Evolutionary conservation across 495 filamentous ascomycete species (phyloP).

Genomic region (Hypomontagnella submonticulosa): DNA sequence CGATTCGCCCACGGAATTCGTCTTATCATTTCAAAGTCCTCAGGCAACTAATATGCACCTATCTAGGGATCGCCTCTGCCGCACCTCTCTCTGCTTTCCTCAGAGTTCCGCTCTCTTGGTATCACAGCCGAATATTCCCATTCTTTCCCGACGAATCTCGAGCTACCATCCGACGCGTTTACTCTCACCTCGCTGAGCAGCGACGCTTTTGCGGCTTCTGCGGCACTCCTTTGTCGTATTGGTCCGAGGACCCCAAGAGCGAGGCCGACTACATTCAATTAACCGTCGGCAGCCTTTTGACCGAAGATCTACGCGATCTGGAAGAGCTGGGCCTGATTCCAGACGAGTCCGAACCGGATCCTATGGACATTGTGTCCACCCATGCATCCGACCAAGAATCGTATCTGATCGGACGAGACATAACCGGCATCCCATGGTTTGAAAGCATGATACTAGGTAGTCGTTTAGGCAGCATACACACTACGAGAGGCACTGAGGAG

Average conservation of each 20-base stretch:
- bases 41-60: slow-evolving; percentile 11
- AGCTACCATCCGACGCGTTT: slow-evolving; percentile 74
- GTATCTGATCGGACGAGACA: slow-evolving; percentile 51
- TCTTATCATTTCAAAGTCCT: slow-evolving; percentile 14
- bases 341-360: slow-evolving; percentile 52
- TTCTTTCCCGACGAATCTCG: slow-evolving; percentile 83
- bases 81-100: slow-evolving; percentile 81
- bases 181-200: slow-evolving; percentile 69
- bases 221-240: slow-evolving; percentile 81
- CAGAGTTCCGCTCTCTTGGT: slow-evolving; percentile 80
- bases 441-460: slow-evolving; percentile 82
- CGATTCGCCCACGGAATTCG: slow-evolving; percentile 15
- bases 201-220: slow-evolving; percentile 92
- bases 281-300: slow-evolving; percentile 74
- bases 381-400: slow-evolving; percentile 36
- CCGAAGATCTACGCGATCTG: slow-evolving; percentile 72
- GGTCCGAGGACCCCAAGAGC: slow-evolving; percentile 74
- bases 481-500: slow-evolving; percentile 64
- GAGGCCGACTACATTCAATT: slow-evolving; percentile 81
- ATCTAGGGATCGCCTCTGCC: slow-evolving; percentile 70
- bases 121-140: slow-evolving; percentile 74
- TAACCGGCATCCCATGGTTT: slow-evolving; percentile 79
- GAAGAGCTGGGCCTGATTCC: slow-evolving; percentile 75
- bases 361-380: slow-evolving; percentile 42
- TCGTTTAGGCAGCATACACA: slow-evolving; percentile 71